Percentiles rank a stretch among this genome's conserved stretches.
phyloP scores from a whole-genome alignment of 148 eudicot species.

The Fallopia convolvulus region DNA sequence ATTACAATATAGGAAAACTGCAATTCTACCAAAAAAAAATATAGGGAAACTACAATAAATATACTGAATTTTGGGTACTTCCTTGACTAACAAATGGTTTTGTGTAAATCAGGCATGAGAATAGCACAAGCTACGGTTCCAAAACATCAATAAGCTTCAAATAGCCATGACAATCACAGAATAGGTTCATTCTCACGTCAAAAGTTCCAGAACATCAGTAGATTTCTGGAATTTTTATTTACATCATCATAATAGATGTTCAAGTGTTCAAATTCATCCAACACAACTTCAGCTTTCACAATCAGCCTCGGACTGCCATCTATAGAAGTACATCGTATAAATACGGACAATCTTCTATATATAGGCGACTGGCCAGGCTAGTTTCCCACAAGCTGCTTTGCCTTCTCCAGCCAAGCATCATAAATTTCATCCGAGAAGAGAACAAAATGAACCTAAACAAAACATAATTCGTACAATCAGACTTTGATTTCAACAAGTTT shows the following conservation, averaged over 20 bases:
- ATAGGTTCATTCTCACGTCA: neutral
- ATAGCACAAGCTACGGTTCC: neutral
- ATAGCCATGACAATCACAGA: neutral
- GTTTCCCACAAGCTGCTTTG: slow-evolving; percentile 16
- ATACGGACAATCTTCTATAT: neutral
- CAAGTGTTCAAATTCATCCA: neutral
- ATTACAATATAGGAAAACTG: neutral
- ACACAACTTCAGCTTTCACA: neutral
- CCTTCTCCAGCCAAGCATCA: slow-evolving; percentile 63
- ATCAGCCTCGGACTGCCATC: neutral
- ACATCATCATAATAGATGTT: neutral
- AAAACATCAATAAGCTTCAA: neutral
- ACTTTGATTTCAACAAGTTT: neutral
- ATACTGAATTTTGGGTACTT: too few relatives aligned
- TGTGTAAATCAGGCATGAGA: neutral
- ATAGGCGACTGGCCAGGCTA: neutral
- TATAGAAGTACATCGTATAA: neutral
- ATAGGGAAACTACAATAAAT: too few relatives aligned
- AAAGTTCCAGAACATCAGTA: neutral
- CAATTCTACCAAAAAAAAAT: too few relatives aligned
- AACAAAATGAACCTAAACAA: slow-evolving; percentile 76
- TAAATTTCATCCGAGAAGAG: slow-evolving; percentile 69
- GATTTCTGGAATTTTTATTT: neutral
- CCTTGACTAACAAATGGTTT: too few relatives aligned
- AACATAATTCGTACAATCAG: slow-evolving; percentile 8